phyloP scores from a whole-genome alignment of 352 stramenopile species.

The Pythium sukuiense region DNA sequence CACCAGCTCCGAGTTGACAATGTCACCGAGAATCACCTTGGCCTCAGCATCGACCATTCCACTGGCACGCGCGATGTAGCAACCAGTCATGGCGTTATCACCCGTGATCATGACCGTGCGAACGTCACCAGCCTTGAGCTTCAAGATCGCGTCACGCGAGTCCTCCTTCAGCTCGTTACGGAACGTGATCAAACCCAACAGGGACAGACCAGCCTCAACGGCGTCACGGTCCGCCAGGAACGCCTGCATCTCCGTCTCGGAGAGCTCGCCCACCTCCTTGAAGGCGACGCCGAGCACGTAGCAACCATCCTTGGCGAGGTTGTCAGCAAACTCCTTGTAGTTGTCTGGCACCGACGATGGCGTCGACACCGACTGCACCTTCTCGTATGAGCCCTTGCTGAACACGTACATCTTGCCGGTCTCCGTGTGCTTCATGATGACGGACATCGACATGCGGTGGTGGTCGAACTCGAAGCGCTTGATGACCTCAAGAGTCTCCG shows the following conservation, averaged over 20 bases:
- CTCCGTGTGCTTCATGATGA: constrained; percentile 71
- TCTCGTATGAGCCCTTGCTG: constrained; percentile 90
- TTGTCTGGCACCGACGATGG: constrained; percentile 56
- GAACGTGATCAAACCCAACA: constrained; percentile 89
- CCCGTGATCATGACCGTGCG: constrained; percentile 88
- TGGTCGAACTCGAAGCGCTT: constrained; percentile 93
- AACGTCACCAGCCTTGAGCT: constrained; percentile 79
- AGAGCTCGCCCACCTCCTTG: constrained; percentile 42
- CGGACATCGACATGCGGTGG: constrained; percentile 89
- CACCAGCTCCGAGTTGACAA: constrained; percentile 49
- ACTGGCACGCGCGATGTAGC: constrained; percentile 71
- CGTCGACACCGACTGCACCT: constrained; percentile 62
- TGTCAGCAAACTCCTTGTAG: constrained; percentile 62
- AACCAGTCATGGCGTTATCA: constrained; percentile 80
- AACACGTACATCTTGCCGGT: constrained; percentile 72
- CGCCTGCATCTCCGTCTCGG: constrained; percentile 12
- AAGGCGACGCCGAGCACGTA: constrained; percentile 88
- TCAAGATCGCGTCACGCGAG: constrained; percentile 70
- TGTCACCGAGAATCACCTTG: constrained; percentile 64
- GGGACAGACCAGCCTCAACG: constrained; percentile 69
- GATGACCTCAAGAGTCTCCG: constrained; percentile 65
- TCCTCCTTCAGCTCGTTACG: constrained; percentile 89
- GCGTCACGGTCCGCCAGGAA: constrained; percentile 50
- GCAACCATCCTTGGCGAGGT: constrained; percentile 74
- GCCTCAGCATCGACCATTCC: constrained; percentile 52